Conservation (phyloP, 257 asterid genomes). For the Petunia secreta region DNA sequence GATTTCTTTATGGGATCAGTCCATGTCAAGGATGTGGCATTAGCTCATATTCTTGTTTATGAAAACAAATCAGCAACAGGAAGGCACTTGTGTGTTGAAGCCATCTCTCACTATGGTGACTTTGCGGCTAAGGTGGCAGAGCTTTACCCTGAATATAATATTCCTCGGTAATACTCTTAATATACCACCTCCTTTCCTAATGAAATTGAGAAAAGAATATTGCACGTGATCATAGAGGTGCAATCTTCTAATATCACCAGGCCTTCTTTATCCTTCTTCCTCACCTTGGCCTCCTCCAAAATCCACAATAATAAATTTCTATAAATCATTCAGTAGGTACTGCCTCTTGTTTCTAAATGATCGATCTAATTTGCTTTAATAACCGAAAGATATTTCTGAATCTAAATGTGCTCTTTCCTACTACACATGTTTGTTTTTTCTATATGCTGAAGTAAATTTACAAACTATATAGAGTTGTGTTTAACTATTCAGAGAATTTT, state of each 20-base stretch:
- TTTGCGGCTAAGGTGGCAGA: constrained; percentile 80
- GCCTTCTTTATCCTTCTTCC: neutral
- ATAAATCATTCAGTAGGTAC: neutral
- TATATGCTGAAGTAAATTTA: neutral
- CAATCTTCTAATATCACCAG: neutral
- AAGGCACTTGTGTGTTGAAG: constrained; percentile 79
- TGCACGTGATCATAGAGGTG: neutral
- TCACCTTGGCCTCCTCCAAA: neutral
- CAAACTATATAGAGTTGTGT: neutral
- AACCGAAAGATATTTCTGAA: neutral
- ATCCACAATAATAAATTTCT: neutral
- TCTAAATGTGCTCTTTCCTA: neutral
- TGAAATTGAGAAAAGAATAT: neutral
- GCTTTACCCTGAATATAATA: constrained; percentile 69
- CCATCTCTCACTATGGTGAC: constrained; percentile 72
- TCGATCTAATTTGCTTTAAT: neutral
- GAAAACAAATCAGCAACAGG: constrained; percentile 76
- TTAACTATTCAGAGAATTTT: no score
- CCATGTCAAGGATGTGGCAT: constrained; percentile 84
- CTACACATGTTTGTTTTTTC: neutral
- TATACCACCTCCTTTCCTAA: neutral
- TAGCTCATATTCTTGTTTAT: constrained; percentile 76
- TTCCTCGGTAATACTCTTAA: constrained; percentile 55
- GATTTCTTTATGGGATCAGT: constrained; percentile 73
- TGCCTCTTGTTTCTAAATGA: neutral